Conservation (phyloP, 179 eudicot species). For the Gypsophila paniculata region DNA sequence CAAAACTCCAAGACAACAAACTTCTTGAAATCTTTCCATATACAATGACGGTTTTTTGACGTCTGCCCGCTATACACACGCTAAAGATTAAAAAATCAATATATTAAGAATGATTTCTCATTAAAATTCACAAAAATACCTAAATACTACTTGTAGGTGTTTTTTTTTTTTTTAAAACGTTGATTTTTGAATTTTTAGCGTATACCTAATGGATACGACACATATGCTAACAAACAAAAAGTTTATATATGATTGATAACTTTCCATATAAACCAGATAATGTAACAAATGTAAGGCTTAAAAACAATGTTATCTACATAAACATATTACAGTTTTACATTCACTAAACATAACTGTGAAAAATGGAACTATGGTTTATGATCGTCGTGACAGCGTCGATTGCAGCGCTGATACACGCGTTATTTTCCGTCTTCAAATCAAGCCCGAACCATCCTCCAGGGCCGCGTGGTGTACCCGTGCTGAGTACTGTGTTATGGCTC, state of each 20-base stretch:
- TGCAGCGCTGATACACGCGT: constrained; percentile 7
- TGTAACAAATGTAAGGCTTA: background rate
- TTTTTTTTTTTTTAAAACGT: too few species aligned
- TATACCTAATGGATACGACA: too few species aligned
- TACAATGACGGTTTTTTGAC: background rate
- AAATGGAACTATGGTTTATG: constrained; percentile 22
- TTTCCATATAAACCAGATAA: background rate
- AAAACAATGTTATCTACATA: background rate
- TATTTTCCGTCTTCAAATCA: constrained; percentile 10
- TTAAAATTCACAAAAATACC: too few species aligned
- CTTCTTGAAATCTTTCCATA: background rate
- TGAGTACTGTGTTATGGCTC: constrained; percentile 15
- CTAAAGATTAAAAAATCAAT: too few species aligned
- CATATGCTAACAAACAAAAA: too few species aligned
- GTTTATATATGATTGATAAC: background rate
- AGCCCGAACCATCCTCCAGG: constrained; percentile 17
- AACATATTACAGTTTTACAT: background rate
- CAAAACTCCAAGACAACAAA: background rate
- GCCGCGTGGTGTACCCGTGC: constrained; percentile 8
- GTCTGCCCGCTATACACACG: too few species aligned
- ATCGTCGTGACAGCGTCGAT: constrained; percentile 20
- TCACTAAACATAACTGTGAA: background rate
- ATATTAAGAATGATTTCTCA: too few species aligned
- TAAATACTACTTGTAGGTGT: too few species aligned
- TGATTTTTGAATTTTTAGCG: too few species aligned